These are phyloP conservation scores for Eimeria necatrix DNA, from an alignment of 169 alveolate species.

Conservation along the genomic window DNA sequence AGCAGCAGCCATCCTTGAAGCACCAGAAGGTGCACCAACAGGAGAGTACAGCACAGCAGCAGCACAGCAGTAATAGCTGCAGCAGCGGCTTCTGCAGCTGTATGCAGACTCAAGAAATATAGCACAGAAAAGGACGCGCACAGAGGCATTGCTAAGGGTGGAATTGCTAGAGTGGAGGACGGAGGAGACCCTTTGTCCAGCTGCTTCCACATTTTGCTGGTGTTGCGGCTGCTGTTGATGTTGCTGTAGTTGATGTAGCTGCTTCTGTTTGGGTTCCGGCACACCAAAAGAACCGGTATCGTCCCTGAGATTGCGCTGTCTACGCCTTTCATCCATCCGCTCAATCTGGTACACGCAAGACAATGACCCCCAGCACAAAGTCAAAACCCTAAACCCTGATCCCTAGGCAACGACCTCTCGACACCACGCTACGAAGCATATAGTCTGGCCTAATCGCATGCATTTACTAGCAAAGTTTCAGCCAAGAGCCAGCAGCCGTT, in stretches of 20 bases:
- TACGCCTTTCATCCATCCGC: constrained; percentile 32
- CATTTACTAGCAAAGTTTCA: background rate
- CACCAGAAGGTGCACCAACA: background rate
- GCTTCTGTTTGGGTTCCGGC: background rate
- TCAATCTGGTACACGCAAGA: constrained; percentile 8
- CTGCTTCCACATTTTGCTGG: background rate
- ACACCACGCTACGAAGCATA: background rate
- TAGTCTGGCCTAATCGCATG: no score
- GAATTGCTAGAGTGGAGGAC: background rate
- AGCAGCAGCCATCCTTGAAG: background rate
- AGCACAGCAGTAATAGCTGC: background rate
- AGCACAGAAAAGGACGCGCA: background rate
- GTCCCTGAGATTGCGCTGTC: constrained; percentile 27
- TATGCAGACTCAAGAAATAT: background rate
- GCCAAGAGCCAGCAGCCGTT: background rate
- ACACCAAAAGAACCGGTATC: background rate
- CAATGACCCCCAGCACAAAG: background rate
- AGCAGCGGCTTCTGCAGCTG: background rate
- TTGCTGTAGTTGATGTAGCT: background rate
- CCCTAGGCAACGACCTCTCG: background rate
- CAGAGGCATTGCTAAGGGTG: constrained; percentile 12
- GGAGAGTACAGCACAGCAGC: background rate
- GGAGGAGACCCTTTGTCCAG: background rate
- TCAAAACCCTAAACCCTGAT: background rate
- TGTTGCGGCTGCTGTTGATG: background rate